Evolutionary conservation across 306 rosid species (phyloP).

Genomic region (Prunus dulcis): DNA sequence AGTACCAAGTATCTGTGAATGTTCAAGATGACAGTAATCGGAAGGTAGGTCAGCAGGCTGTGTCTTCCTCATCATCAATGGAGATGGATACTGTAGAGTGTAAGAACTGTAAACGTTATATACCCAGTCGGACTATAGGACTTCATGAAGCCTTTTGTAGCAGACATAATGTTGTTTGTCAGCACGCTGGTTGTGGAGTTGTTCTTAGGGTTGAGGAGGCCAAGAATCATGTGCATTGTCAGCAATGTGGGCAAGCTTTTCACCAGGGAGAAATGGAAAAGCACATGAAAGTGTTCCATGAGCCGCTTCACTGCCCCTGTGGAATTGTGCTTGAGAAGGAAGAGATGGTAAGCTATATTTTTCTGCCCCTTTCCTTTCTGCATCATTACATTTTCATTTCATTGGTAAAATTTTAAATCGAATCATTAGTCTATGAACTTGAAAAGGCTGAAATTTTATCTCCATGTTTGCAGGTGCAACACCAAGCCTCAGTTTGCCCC

Average conservation of each 20-base stretch:
- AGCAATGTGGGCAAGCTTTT: conserved; percentile 77
- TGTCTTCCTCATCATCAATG: conserved; percentile 46
- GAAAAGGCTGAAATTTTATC: conserved; percentile 1
- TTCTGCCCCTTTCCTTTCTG: background rate
- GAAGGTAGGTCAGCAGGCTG: conserved; percentile 63
- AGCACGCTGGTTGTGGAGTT: conserved; percentile 69
- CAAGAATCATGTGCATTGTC: conserved; percentile 84
- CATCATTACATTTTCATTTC: background rate
- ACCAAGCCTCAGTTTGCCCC: conserved; percentile 73
- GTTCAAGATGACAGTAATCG: conserved; percentile 48
- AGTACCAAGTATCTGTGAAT: conserved; percentile 51
- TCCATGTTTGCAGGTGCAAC: conserved; percentile 58
- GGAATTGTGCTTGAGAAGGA: conserved; percentile 86
- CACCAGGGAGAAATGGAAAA: conserved; percentile 83
- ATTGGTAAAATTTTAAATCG: background rate
- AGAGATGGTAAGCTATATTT: conserved; percentile 62
- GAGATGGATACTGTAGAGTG: conserved; percentile 74
- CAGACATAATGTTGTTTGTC: conserved; percentile 78
- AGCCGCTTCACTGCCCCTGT: conserved; percentile 80
- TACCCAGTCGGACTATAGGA: conserved; percentile 74
- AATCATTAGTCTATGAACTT: background rate
- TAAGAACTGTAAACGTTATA: conserved; percentile 75
- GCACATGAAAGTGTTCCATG: conserved; percentile 89
- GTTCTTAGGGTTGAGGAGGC: conserved; percentile 88
- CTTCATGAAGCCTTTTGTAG: conserved; percentile 93